A percentile compares a stretch with the other conserved stretches of the same genome.
Conservation (phyloP, 2,329 filamentous ascomycete genomes). For the Exserohilum rostratum region DNA sequence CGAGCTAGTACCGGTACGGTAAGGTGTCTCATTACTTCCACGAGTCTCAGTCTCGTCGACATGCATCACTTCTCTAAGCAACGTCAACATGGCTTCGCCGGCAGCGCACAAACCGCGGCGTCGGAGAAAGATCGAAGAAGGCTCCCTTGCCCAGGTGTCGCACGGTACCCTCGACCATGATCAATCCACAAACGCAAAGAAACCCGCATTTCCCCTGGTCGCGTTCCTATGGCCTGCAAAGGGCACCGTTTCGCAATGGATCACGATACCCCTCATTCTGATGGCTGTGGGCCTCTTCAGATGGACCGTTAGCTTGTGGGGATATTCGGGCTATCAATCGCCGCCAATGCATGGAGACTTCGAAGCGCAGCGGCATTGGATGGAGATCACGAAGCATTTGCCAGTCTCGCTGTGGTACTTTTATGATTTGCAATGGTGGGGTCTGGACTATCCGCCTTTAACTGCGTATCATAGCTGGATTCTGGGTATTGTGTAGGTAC, state of each 20-base stretch:
- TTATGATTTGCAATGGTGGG: slow-evolving; percentile 96
- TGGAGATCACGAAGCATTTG: slow-evolving; percentile 91
- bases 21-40: slow-evolving; percentile 12
- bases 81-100: slow-evolving; percentile 39
- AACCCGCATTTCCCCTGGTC: slow-evolving; percentile 84
- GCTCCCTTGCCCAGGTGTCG: slow-evolving; percentile 46
- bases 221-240: slow-evolving; percentile 95
- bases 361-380: slow-evolving; percentile 98
- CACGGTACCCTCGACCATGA: slow-evolving; percentile 55
- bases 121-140: slow-evolving; percentile 51
- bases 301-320: slow-evolving; percentile 92
- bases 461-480: slow-evolving; percentile 98
- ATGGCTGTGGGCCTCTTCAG: slow-evolving; percentile 91
- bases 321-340: slow-evolving; percentile 84
- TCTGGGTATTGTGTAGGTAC: slow-evolving; percentile 75
- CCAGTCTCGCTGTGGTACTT: slow-evolving; percentile 97
- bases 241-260: slow-evolving; percentile 86
- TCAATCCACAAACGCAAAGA: slow-evolving; percentile 52
- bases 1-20: slow-evolving; percentile 8
- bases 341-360: slow-evolving; percentile 97
- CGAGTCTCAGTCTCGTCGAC: slow-evolving; percentile 12
- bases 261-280: slow-evolving; percentile 82
- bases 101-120: slow-evolving; percentile 51
- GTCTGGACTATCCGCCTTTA: slow-evolving; percentile 94
- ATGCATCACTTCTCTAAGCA: slow-evolving; percentile 8